A percentile compares a stretch with the other conserved stretches of the same genome.
Evolutionary conservation across 2,329 filamentous ascomycete genomes (phyloP).

Genomic region (Talaromyces sp.): DNA sequence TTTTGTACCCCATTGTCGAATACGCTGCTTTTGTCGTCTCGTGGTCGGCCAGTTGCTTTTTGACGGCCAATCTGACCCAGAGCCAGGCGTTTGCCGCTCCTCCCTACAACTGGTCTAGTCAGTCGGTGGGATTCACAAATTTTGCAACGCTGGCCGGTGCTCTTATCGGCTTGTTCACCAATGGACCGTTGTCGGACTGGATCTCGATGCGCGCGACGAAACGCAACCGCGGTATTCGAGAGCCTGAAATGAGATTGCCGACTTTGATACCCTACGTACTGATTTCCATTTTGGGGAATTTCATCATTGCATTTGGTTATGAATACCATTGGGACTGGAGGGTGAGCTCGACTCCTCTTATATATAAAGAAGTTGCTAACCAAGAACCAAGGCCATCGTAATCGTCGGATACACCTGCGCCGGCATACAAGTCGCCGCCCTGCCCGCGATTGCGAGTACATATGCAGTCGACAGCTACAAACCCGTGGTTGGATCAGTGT

Average conservation of each 20-base stretch:
- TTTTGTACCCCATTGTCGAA: slow-evolving; percentile 59
- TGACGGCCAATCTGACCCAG: slow-evolving; percentile 58
- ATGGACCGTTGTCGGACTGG: slow-evolving; percentile 55
- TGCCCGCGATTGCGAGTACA: slow-evolving; percentile 54
- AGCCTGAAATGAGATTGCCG: slow-evolving; percentile 56
- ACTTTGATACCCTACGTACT: slow-evolving; percentile 55
- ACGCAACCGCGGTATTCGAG: slow-evolving; percentile 52
- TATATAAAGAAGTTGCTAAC: slow-evolving; percentile 16
- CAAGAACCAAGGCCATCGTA: slow-evolving; percentile 39
- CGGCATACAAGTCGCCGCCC: slow-evolving; percentile 55
- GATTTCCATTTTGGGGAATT: slow-evolving; percentile 55
- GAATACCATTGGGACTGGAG: slow-evolving; percentile 52
- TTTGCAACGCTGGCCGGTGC: slow-evolving; percentile 54
- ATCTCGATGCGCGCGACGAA: slow-evolving; percentile 49
- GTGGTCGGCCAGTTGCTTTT: slow-evolving; percentile 55
- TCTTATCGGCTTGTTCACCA: slow-evolving; percentile 51
- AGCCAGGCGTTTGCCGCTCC: slow-evolving; percentile 51
- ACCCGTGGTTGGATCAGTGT: slow-evolving; percentile 55
- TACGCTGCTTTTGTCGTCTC: slow-evolving; percentile 59
- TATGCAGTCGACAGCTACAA: slow-evolving; percentile 64
- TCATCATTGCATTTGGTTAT: slow-evolving; percentile 52
- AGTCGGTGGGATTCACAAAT: slow-evolving; percentile 53
- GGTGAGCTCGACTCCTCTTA: slow-evolving; percentile 16
- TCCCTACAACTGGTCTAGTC: slow-evolving; percentile 51
- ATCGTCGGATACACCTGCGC: slow-evolving; percentile 55